phyloP scores from a whole-genome alignment of 768 basidiomycete genomes.

The Holtermannia corniformis region DNA sequence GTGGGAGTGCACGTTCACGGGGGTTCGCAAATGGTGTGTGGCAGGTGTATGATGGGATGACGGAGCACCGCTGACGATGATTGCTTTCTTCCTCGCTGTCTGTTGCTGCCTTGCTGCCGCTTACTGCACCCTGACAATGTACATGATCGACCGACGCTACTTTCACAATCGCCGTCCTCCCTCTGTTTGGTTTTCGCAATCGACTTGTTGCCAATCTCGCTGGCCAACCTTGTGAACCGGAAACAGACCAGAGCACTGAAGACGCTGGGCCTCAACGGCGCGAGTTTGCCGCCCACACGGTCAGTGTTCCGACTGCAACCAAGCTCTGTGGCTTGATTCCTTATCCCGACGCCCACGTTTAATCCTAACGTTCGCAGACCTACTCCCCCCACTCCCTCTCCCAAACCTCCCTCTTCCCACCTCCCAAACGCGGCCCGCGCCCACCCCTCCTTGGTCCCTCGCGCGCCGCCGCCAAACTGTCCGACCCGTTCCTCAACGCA shows the following conservation, averaged over 20 bases:
- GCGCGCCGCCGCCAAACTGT: constrained; percentile 47
- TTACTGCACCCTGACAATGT: too few species aligned
- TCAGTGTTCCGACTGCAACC: background rate
- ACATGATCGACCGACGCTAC: too few species aligned
- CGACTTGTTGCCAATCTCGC: background rate
- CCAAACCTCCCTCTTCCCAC: constrained; percentile 6
- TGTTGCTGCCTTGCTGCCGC: too few species aligned
- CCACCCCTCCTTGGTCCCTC: constrained; percentile 51
- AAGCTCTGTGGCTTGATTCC: background rate
- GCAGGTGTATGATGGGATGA: too few species aligned
- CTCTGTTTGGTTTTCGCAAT: background rate
- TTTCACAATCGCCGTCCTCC: too few species aligned
- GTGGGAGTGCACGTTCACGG: too few species aligned
- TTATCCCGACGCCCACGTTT: background rate
- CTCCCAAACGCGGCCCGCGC: constrained; percentile 14
- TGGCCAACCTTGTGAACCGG: background rate
- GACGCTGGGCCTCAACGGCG: background rate
- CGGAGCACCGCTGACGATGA: too few species aligned
- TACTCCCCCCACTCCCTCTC: constrained; percentile 4
- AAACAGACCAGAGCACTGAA: background rate
- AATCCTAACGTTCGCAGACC: background rate
- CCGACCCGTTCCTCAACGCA: constrained; percentile 50
- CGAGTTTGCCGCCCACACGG: background rate
- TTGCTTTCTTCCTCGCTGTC: too few species aligned
- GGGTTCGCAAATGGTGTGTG: too few species aligned